Evolutionary conservation across 306 rosid species (phyloP), one percentile per base, ranked within the genome.

Genomic region (Adenanthera pavonina): DNA sequence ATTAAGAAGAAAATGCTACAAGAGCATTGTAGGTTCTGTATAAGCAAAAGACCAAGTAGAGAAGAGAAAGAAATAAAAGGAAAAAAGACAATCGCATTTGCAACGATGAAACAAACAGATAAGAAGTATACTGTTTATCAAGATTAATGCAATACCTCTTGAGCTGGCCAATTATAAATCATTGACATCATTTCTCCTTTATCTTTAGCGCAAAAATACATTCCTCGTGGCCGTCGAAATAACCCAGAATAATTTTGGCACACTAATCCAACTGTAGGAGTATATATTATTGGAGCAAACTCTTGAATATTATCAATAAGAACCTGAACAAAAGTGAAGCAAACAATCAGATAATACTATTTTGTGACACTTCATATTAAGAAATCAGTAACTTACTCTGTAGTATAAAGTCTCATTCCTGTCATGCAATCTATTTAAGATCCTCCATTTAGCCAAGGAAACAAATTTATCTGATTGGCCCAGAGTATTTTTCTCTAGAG

Each of bases 181-280:
- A 96, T 96, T 73, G 99, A 93, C 99, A 96, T 93, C 99, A 96
- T 96, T 88, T 96, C 99, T 48, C 99, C 99, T 85, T 92, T 96
- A 87, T 96, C 99, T 87, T 89, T 96, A 62, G 98, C 99, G 85
- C 99, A 91, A 87, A 96, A 96, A 86, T 96, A 96, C 99, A 96
- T 96, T 68, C 99, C 99, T 3, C 99, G 99, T 0, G 99, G 98
- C 57, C 99, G 97, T 87, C 99, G 90, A 81, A 90, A 96, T 66
- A 96, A 87, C 41, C 99, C 99, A 0, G 98, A 96, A 90, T 96
- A 96, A 76, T 96, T 96, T 83, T 96, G 98, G 79, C 99, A 93
- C 13, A 96, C 99, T 71, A 93, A 85, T 77, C 99, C 99, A 43
- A 96, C 99, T 6, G 99, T 96, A 3, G 99, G 99, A 59, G 99